Conservation (phyloP, 106 monocot genomes). For the Posidonia australis region DNA sequence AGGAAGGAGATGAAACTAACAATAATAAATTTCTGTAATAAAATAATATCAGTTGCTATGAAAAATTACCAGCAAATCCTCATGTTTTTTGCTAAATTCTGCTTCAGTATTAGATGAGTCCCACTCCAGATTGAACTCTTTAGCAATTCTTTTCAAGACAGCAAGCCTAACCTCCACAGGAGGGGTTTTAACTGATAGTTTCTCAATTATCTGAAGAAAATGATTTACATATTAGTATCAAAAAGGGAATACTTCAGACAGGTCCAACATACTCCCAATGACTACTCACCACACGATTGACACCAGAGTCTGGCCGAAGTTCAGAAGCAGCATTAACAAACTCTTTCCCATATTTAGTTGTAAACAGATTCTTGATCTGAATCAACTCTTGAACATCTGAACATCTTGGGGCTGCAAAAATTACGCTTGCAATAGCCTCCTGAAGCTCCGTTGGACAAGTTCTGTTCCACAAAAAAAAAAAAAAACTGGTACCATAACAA, state of each 20-base stretch:
- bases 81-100: constrained; percentile 74
- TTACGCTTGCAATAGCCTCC: constrained; percentile 85
- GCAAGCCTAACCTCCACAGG: constrained; percentile 45
- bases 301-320: constrained; percentile 73
- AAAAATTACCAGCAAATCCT: constrained; percentile 74
- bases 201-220: constrained; percentile 70
- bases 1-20: too few species aligned
- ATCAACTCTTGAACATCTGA: constrained; percentile 93
- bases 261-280: neutral
- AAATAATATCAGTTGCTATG: neutral
- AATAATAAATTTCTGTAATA: neutral
- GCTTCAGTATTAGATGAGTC: constrained; percentile 72
- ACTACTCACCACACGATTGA: constrained; percentile 72
- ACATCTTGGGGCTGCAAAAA: constrained; percentile 94
- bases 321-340: constrained; percentile 82
- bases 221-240: neutral
- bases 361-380: constrained; percentile 69
- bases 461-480: constrained; percentile 30
- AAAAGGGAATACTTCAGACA: neutral
- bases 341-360: constrained; percentile 87
- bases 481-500: neutral
- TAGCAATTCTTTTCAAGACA: constrained; percentile 55
- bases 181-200: constrained; percentile 67
- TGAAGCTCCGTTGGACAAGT: constrained; percentile 84
- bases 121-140: constrained; percentile 68